Conservation (phyloP, 2,329 filamentous ascomycete genomes). For the Fusarium sp. region DNA sequence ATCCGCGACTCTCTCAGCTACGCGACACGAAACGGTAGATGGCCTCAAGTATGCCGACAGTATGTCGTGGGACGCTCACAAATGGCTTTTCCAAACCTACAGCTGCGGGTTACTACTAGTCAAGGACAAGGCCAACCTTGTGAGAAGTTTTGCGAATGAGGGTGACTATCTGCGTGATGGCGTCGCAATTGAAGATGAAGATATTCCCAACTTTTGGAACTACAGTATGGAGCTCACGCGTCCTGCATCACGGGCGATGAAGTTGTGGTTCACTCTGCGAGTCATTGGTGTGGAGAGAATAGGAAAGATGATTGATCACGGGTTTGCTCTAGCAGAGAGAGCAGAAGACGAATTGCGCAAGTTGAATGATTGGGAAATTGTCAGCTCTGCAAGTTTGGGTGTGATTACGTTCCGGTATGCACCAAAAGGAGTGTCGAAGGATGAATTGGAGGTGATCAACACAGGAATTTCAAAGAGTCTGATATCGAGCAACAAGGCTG, state of each 20-base stretch:
- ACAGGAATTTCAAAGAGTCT: conserved; percentile 10
- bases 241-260: conserved; percentile 41
- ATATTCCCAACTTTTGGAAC: conserved; percentile 47
- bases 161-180: conserved; percentile 45
- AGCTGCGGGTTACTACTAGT: conserved; percentile 43
- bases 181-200: conserved; percentile 41
- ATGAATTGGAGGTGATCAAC: conserved; percentile 1
- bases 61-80: conserved; percentile 47
- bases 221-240: conserved; percentile 45
- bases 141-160: conserved; percentile 43
- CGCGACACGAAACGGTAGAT: conserved; percentile 12
- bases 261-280: conserved; percentile 46
- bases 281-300: conserved; percentile 41
- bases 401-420: conserved; percentile 44
- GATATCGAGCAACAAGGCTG: conserved; percentile 18
- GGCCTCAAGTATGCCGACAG: conserved; percentile 41
- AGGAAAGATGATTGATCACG: conserved; percentile 45
- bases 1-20: conserved; percentile 36
- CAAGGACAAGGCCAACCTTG: conserved; percentile 32
- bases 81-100: conserved; percentile 48
- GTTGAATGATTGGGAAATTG: conserved; percentile 41
- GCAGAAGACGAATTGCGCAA: conserved; percentile 34
- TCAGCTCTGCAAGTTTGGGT: conserved; percentile 38
- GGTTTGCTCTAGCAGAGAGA: conserved; percentile 38
- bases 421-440: not conserved